A percentile compares a stretch with the other conserved stretches of the same genome.
Conservation (phyloP, 108 stramenopile species). For the Fistulifera solaris region DNA sequence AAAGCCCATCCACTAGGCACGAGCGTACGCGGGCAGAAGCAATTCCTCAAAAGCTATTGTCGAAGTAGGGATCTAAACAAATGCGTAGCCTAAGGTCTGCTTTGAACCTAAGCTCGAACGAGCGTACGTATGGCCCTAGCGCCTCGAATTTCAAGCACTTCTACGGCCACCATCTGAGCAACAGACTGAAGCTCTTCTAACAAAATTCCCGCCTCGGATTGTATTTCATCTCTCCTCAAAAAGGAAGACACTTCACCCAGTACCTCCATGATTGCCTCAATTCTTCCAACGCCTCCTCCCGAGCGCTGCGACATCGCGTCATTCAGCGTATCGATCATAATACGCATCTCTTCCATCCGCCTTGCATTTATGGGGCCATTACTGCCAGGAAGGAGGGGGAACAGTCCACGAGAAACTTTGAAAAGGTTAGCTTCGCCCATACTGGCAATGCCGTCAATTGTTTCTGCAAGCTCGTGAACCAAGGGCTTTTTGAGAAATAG, state of each 20-base stretch:
- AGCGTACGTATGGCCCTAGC: slow-evolving; percentile 63
- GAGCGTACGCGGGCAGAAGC: too few relatives aligned
- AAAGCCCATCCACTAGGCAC: too few relatives aligned
- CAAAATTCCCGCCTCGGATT: slow-evolving; percentile 49
- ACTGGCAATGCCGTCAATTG: slow-evolving; percentile 82
- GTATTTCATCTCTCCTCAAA: slow-evolving; percentile 42
- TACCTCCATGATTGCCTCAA: slow-evolving; percentile 51
- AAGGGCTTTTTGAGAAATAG: slow-evolving; percentile 76
- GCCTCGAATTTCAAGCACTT: slow-evolving; percentile 77
- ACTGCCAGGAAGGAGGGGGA: slow-evolving; percentile 67
- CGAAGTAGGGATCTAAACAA: too few relatives aligned
- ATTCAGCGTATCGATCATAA: slow-evolving; percentile 54
- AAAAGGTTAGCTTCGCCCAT: slow-evolving; percentile 68
- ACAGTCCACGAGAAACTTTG: slow-evolving; percentile 41
- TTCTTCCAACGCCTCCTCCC: slow-evolving; percentile 10
- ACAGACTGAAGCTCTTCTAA: slow-evolving; percentile 62
- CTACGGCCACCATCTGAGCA: slow-evolving; percentile 75
- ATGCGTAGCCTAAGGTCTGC: too few relatives aligned
- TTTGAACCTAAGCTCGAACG: slow-evolving; percentile 16
- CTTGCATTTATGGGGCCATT: slow-evolving; percentile 73
- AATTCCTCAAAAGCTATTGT: too few relatives aligned
- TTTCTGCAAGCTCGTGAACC: slow-evolving; percentile 73
- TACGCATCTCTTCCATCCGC: slow-evolving; percentile 62
- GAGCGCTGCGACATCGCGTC: slow-evolving; percentile 29
- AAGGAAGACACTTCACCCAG: slow-evolving; percentile 33